Evolutionary conservation across 192 early-diverging fungal genomes (phyloP).

Genomic region (Podila verticillata): DNA sequence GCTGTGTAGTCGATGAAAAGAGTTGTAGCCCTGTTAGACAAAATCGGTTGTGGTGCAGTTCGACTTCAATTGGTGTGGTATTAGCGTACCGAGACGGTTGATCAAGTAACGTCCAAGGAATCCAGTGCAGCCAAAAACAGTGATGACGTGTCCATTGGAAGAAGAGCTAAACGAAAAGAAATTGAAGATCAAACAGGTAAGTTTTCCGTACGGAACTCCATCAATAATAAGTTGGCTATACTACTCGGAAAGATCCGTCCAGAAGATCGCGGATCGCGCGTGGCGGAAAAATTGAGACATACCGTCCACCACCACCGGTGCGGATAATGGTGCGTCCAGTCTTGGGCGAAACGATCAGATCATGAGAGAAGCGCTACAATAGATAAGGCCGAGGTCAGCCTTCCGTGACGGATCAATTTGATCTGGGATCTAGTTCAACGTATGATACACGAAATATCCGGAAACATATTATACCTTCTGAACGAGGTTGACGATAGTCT

Average conservation of each 20-base stretch:
- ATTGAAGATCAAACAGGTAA: neutral
- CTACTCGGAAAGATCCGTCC: neutral
- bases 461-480: conserved; percentile 37
- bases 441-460: neutral
- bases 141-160: conserved; percentile 87
- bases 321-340: conserved; percentile 68
- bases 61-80: neutral
- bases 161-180: conserved; percentile 65
- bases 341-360: conserved; percentile 63
- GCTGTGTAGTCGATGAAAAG: conserved; percentile 54
- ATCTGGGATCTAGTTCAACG: no score
- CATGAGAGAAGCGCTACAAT: conserved; percentile 59
- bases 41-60: neutral
- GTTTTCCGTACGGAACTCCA: neutral
- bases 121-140: conserved; percentile 96
- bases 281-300: conserved; percentile 16
- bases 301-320: conserved; percentile 75
- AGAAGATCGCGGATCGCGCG: neutral
- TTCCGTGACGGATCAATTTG: no score
- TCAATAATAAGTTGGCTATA: no score
- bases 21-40: neutral
- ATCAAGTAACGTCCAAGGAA: conserved; percentile 96
- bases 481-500: conserved; percentile 32
- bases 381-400: neutral
- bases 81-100: conserved; percentile 80